A percentile compares a stretch with the other conserved stretches of the same genome.
phyloP scores from a whole-genome alignment of 73 alveolate species.

The Tetrahymena elliotti region DNA sequence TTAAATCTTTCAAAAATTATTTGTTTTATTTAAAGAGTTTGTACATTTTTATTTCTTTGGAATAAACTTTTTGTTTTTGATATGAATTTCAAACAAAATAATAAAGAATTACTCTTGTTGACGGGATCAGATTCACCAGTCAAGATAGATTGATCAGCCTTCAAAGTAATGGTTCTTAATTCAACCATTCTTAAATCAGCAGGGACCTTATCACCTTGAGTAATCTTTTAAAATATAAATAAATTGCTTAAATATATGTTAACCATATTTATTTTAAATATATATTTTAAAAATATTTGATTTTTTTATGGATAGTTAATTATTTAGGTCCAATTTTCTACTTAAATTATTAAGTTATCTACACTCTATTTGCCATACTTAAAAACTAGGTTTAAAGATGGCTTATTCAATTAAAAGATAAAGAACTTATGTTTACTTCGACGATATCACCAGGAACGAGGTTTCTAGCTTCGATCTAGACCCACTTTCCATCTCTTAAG shows the following conservation, averaged over 20 bases:
- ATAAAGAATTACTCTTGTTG: neutral
- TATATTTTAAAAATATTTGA: neutral
- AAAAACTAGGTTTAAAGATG: too few species aligned
- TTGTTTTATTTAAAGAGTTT: neutral
- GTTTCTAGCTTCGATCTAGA: conserved; percentile 61
- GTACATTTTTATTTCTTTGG: neutral
- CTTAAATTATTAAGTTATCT: neutral
- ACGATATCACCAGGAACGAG: conserved; percentile 94
- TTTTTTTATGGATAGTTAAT: neutral
- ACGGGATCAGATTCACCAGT: neutral
- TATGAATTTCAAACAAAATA: too few species aligned
- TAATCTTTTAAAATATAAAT: neutral
- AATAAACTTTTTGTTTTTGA: neutral
- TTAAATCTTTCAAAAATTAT: too few species aligned
- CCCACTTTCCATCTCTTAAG: conserved; percentile 71
- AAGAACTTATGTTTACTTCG: neutral
- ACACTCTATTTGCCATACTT: neutral
- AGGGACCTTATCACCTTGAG: conserved; percentile 87
- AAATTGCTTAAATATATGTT: too few species aligned
- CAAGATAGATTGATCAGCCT: conserved; percentile 25
- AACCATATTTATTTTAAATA: too few species aligned
- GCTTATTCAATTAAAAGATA: neutral
- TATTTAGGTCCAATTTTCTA: neutral
- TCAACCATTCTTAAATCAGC: conserved; percentile 83
- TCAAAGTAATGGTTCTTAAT: conserved; percentile 31